Base-by-base conservation (phyloP, 345 rosid species). In the Hibiscus mutabilis region DNA sequence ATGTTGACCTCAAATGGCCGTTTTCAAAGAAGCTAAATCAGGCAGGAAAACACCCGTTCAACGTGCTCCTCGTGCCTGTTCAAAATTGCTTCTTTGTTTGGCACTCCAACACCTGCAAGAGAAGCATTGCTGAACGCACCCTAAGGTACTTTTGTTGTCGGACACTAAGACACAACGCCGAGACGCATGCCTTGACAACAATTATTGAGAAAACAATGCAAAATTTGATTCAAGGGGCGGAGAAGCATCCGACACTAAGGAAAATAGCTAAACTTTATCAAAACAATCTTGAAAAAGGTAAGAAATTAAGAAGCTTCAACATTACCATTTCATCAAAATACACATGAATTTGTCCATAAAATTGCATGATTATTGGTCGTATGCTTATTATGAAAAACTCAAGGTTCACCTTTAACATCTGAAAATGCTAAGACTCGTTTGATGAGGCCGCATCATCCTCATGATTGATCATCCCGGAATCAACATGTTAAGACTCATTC, bases 401-500 rank as follows among this genome's bases (percentile, higher is more conserved):
- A 14, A 14, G 14, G 21, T 7, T 14, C 13, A 15, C 15, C 37
- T 44, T 25, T 40, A 21, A 64, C 12, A 21, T 42, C 29, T 21
- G 25, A 72, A 37, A 46, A 77, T 65, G 62, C 76, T 88, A 88
- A 13, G 91, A 68, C 73, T 85, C 93, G 6, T 58, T 77, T 21
- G 92, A 79, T 2, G 94, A 60, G 27, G 92, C 60, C 3, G 89
- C 83, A 16, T 94, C 97, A 76, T 94, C 98, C 76, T 91, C 87
- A 88, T 94, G 96, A 89, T 91, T 94, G 69, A 94, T 88, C 93
- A 87, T 86, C 66, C 97, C 93, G 2, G 96, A 90, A 69, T 94
- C 97, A 66, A 90, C 96, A 21, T 55, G 68, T 76, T 88, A 88
- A 15, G 91, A 70, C 74, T 85, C 97, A 10, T 60, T 78, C n/a